Evolutionary conservation across 257 asterid genomes (phyloP), one percentile per base, ranked within the genome.

Genomic region (Solanum raphanifolium): DNA sequence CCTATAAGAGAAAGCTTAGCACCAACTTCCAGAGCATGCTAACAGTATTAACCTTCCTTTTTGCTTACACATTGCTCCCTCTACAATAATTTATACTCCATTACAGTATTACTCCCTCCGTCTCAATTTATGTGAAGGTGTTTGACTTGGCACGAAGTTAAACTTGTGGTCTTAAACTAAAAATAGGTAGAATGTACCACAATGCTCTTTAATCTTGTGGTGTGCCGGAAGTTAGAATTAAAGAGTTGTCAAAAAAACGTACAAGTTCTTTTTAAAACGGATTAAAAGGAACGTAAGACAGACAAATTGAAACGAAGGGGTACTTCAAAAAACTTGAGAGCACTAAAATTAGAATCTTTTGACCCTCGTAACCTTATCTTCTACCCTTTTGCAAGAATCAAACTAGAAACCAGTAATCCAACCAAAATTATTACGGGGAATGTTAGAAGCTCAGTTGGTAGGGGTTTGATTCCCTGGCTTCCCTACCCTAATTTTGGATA

Each of bases 1-100:
- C 98, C 99, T 97, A 90, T 83, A 90, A 81, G 87, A 69, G 84
- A 83, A 89, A 73, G 15, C 87, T 89, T 86, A 55, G 65, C 25
- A 55, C 83, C 87, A 85, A 86, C 71, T 87, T 60, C 65, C 83
- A 83, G 83, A 73, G 66, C 46, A 69, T 73, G 87, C 55, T 34
- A 73, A 21, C 71, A 21, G 68, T 66, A 48, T 6, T 15, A 79
- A 15, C 8, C 46, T 20, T 29, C 58, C 55, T 20, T 58, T 82
- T 62, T 79, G 85, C 66, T 43, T 27, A 48, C 43, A 15, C 21
- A 43, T 16, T 79, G 36, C 66, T 43, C 65, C 27, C 65, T 43
- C 85, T 25, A 48, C 43, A 13, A 39, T 2, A 76, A n/a, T 39
- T 39, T 76, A 76, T 76, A 76, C 71, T 62, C 71, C 71, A 62